These are phyloP conservation scores for Apiosordaria backusii DNA, from an alignment of 495 filamentous ascomycete species.

Conservation along the genomic window DNA sequence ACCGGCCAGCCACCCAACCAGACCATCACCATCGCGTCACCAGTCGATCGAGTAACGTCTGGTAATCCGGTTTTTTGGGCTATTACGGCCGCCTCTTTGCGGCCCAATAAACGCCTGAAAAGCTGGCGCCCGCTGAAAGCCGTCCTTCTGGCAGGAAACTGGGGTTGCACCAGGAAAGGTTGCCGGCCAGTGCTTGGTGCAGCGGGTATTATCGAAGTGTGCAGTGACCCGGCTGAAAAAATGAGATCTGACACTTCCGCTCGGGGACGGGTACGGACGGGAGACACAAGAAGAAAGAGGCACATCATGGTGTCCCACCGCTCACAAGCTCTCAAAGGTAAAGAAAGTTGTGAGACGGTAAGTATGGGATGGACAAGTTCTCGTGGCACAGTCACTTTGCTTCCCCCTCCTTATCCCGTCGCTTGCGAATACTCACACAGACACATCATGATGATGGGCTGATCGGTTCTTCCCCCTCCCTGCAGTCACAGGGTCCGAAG, in stretches of 20 bases:
- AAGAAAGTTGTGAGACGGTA: background rate
- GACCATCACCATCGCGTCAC: background rate
- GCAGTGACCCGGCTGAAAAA: conserved; percentile 10
- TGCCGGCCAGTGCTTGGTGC: conserved; percentile 15
- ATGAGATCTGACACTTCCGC: conserved; percentile 32
- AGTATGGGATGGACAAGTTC: background rate
- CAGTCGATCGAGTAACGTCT: conserved; percentile 14
- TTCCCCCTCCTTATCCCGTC: background rate
- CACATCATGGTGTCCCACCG: conserved; percentile 15
- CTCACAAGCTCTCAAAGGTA: background rate
- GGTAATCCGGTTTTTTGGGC: conserved; percentile 8
- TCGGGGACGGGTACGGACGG: conserved; percentile 7
- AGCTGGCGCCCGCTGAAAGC: conserved; percentile 16
- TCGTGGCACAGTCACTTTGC: too few relatives aligned
- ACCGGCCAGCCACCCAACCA: background rate
- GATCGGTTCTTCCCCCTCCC: background rate
- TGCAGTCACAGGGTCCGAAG: conserved; percentile 11
- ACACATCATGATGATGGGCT: background rate
- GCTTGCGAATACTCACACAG: too few relatives aligned
- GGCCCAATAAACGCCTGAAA: background rate
- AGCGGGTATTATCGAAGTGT: conserved; percentile 18
- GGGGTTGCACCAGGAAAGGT: conserved; percentile 20
- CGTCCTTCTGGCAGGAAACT: conserved; percentile 16
- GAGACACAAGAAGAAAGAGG: conserved; percentile 12
- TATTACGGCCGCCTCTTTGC: conserved; percentile 1